Conservation (phyloP, 768 basidiomycete species). For the Amanita exitialis region DNA sequence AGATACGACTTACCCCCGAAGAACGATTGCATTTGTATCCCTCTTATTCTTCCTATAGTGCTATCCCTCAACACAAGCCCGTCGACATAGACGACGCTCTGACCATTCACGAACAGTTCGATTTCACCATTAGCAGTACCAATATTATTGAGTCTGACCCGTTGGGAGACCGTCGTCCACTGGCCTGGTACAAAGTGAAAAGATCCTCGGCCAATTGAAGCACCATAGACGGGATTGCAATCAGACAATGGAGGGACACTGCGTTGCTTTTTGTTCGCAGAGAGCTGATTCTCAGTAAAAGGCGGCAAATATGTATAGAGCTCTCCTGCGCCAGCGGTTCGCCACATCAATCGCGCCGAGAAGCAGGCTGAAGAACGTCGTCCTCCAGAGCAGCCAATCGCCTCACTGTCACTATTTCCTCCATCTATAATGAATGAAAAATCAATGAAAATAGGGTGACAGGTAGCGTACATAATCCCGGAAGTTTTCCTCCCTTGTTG, state of each 20-base stretch:
- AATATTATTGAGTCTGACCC: constrained; percentile 65
- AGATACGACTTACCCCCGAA: constrained; percentile 44
- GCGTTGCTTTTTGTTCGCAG: constrained; percentile 40
- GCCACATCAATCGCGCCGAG: constrained; percentile 66
- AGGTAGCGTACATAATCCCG: constrained; percentile 51
- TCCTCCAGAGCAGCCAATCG: constrained; percentile 56
- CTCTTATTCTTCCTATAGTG: constrained; percentile 42
- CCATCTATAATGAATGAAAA: constrained; percentile 29
- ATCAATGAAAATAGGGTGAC: background rate
- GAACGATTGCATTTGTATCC: constrained; percentile 73
- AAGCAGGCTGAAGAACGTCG: constrained; percentile 47
- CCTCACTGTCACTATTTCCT: constrained; percentile 35
- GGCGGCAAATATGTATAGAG: constrained; percentile 65
- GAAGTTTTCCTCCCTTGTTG: constrained; percentile 62
- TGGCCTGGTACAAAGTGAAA: constrained; percentile 53
- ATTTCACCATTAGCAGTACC: constrained; percentile 65
- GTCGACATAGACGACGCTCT: constrained; percentile 47
- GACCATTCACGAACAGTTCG: constrained; percentile 54
- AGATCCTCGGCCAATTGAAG: constrained; percentile 58
- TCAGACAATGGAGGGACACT: constrained; percentile 35
- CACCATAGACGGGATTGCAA: constrained; percentile 55
- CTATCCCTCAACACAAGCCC: constrained; percentile 47
- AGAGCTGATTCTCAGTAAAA: constrained; percentile 24
- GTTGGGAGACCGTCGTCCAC: constrained; percentile 63
- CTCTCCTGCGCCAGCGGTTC: constrained; percentile 47